Evolutionary conservation across 495 filamentous ascomycete genomes (phyloP), one percentile per base, ranked within the genome.

Genomic region (Aspergillus haitiensis): DNA sequence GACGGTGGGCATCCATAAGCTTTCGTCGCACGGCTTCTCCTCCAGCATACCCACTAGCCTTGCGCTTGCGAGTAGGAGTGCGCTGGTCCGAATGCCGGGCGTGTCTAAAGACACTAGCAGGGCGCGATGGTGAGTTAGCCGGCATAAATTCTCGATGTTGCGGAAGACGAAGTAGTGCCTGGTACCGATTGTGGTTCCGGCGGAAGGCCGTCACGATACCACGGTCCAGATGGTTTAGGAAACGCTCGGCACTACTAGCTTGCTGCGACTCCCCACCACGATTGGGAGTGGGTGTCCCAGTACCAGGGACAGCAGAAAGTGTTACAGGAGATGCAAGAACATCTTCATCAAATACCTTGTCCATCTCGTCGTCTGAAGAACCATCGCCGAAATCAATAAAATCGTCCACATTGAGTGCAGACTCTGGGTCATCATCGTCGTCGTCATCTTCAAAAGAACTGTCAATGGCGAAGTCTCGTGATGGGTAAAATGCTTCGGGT

Each of bases 181-280:
- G 82, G 66, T 89, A 87, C 58, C 86, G 85, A 67, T 84, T 84
- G 70, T 93, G 88, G 66, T 92, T 89, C 39, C 84, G 84, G 42
- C 89, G 88, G 76, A 93, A 94, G 7, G 89, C 87, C 35, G 87
- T 88, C 59, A 92, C 88, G 39, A 86, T 81, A 53, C 85, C 83
- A 45, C 82, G 78, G 63, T 88, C 84, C 55, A 92, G 84, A 58
- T 91, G 89, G 54, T 84, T 84, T 39, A 92, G 76, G 66, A 86
- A 83, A 18, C 70, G 67, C 54, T 84, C 81, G 42, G 79, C 79
- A 67, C 81, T 84, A 46, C 71, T 81, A 44, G 81, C 73, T 31
- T 66, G 51, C 73, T 86, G 65, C 62, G 76, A 39, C 72, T 83
- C 57, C 1, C 78, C 78, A 46, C 70, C 71, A 15, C 81, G 79